Conservation (phyloP, 257 asterid species). For the Striga asiatica region DNA sequence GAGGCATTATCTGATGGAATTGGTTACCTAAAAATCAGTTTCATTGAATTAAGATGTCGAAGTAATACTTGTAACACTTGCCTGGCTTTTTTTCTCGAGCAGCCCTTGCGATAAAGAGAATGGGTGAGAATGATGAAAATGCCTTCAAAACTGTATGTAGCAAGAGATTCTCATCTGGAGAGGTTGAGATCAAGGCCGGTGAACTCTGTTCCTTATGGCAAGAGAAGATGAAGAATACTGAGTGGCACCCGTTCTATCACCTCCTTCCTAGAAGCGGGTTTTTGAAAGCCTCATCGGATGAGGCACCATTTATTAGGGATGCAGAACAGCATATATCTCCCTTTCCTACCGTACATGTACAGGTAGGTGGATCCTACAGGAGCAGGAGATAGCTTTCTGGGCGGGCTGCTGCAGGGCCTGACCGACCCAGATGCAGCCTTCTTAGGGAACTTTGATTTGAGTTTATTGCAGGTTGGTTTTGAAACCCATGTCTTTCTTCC, state of each 20-base stretch:
- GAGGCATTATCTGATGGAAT: no score
- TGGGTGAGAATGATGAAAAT: constrained; percentile 65
- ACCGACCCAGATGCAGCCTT: constrained; percentile 76
- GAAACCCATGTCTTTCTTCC: neutral
- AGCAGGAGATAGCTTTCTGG: constrained; percentile 92
- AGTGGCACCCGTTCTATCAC: constrained; percentile 60
- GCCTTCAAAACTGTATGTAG: constrained; percentile 38
- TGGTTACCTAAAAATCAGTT: neutral
- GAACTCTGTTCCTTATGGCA: constrained; percentile 63
- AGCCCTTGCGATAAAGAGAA: constrained; percentile 53
- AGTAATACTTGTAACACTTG: neutral
- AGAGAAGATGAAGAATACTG: constrained; percentile 34
- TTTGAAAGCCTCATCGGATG: constrained; percentile 80
- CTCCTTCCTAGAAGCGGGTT: constrained; percentile 51
- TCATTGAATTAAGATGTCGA: neutral
- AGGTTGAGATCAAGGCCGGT: constrained; percentile 41
- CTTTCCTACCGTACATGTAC: constrained; percentile 54
- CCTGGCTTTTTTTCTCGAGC: constrained; percentile 19
- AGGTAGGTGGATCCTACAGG: constrained; percentile 98
- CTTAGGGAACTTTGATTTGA: constrained; percentile 75
- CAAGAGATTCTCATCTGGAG: constrained; percentile 30
- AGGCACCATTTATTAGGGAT: constrained; percentile 52
- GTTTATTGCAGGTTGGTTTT: constrained; percentile 61
- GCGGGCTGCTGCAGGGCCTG: constrained; percentile 69
- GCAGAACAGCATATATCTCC: constrained; percentile 60